Evolutionary conservation across 306 rosid genomes (phyloP), one percentile per base, ranked within the genome.

Genomic region (Quercus ilex): DNA sequence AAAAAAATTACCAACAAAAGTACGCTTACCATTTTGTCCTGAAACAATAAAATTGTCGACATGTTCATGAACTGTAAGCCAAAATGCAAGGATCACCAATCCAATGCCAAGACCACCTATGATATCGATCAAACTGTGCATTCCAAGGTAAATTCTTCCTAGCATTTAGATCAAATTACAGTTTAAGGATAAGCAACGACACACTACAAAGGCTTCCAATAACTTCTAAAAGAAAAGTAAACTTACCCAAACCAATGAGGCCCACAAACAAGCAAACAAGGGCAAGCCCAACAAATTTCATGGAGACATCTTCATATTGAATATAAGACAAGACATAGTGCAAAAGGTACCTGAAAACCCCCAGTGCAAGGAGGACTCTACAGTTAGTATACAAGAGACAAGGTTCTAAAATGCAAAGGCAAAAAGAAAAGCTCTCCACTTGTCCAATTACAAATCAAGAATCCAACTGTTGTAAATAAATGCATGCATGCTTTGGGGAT

Each of bases 81-180:
- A 96, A 73, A 96, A 79, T 57, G 86, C 85, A 81, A 96, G 98
- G 83, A 92, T 20, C 80, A 76, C 88, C 17, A 89, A 75, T 73
- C 98, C 99, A 75, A 93, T 56, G 55, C 85, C 83, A 81, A 90
- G 88, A 49, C 99, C 99, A 72, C 86, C 87, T 46, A 91, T 75
- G 79, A 96, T 23, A 86, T 96, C 99, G 69, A 93, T 55, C 76
- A 91, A 56, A 76, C 98, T 96, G 90, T 96, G 99, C 99, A 96
- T 93, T 68, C 99, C 99, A 19, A 96, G 98, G 85, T 93, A 93
- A 74, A 96, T 86, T 91, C 99, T 96, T 81, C 96, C 98, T 96
- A 55, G 84, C 86, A 85, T 63, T 73, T 72, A 73, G 64, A 81
- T 68, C 78, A 64, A 73, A 83, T 28, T 62, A 74, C 18, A 77